Evolutionary conservation across 495 filamentous ascomycete species (phyloP), one percentile per base, ranked within the genome.

Genomic region (Tetracladium setigerum): DNA sequence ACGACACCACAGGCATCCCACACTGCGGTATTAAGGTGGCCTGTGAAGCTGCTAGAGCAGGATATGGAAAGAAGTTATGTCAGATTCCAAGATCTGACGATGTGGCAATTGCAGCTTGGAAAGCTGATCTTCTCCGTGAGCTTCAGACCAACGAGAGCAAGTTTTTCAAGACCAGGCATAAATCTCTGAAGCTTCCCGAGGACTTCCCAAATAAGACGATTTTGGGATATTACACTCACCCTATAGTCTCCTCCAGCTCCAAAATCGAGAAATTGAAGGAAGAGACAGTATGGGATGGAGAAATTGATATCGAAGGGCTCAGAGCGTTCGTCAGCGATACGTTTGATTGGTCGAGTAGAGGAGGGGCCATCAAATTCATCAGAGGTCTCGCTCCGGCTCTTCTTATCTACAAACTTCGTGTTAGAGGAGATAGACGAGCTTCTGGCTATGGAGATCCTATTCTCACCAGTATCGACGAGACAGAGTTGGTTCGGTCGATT

Each of bases 21-120:
- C 82, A 83, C 33, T 96, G 88, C 54, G 94, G 94, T 9, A 78
- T 86, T 43, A 95, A 88, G 58, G 69, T 86, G 3, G 89, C 94
- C 3, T 89, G 85, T 49, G 86, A 95, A 56, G 95, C 95, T 44
- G 90, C 92, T 22, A 77, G 78, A 57, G 94, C 88, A 15, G 85
- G 89, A 1, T 97, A 92, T 61, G 92, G 92, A 1, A 74, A 73
- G 31, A 81, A 87, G 46, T 68, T 98, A 22, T 86, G 89, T 44
- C 62, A 67, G 38, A 59, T 81, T 32, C 66, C 78, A 40, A 60
- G 65, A 30, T 64, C 74, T 38, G 67, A 68, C 37, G 60, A 71
- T 34, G 75, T 75, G 4, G 74, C 65, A 5, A 55, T 95, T 10
- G 67, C 60, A 6, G 72, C 70, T 19, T 99, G 92, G 92, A 81